Conservation (phyloP, 805 yeast genomes). For the Yamadazyma sp. region DNA sequence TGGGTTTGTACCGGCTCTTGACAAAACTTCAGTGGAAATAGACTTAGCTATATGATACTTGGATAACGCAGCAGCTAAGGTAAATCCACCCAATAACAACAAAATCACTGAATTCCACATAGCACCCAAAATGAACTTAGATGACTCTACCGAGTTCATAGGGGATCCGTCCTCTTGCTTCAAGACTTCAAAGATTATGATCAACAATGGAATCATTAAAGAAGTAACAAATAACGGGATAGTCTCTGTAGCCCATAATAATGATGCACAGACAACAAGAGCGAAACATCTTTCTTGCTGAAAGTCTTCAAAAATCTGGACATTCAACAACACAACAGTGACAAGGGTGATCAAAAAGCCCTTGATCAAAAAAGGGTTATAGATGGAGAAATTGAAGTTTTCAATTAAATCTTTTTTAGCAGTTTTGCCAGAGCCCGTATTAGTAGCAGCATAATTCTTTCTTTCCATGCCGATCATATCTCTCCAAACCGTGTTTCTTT, state of each 20-base stretch:
- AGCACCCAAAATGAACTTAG: conserved; percentile 44
- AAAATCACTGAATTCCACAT: conserved; percentile 58
- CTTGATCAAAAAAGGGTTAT: conserved; percentile 41
- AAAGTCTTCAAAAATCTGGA: conserved; percentile 33
- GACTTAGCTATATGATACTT: conserved; percentile 53
- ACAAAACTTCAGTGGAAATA: conserved; percentile 48
- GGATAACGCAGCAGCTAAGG: conserved; percentile 55
- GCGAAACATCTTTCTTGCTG: conserved; percentile 62
- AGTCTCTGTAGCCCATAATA: conserved; percentile 95
- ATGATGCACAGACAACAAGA: conserved; percentile 72
- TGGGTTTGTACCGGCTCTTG: conserved; percentile 53
- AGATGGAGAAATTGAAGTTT: conserved; percentile 27
- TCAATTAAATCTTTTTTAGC: conserved; percentile 9
- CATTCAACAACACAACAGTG: conserved; percentile 39
- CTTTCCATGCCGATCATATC: conserved; percentile 68
- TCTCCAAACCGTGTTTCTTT: conserved; percentile 56
- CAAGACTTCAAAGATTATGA: conserved; percentile 69
- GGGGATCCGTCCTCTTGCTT: conserved; percentile 51
- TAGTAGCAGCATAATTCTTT: conserved; percentile 65
- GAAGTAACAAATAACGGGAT: conserved; percentile 92
- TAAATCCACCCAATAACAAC: conserved; percentile 53
- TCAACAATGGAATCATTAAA: conserved; percentile 73
- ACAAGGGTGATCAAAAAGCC: conserved; percentile 47
- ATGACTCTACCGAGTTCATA: conserved; percentile 43
- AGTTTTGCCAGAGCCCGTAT: conserved; percentile 17